These are phyloP conservation scores for Fusarium transvaalense DNA, from an alignment of 2,329 filamentous ascomycete species.

Conservation along the genomic window DNA sequence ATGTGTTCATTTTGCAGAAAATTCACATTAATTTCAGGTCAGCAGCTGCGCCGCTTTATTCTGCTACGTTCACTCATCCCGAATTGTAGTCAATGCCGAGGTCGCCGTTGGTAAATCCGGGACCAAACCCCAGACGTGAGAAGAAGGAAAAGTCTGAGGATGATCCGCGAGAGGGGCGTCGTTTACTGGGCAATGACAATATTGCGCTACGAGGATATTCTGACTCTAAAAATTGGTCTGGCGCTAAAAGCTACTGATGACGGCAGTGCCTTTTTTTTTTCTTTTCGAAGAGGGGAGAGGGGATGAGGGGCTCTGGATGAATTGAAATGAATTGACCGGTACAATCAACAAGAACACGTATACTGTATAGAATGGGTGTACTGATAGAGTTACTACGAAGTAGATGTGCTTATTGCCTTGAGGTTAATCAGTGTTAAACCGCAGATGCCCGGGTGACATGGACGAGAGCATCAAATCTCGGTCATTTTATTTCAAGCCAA, in stretches of 20 bases:
- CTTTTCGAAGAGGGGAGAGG: slow-evolving; percentile 18
- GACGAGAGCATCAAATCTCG: slow-evolving; percentile 8
- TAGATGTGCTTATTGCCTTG: not conserved
- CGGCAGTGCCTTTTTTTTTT: slow-evolving; percentile 42
- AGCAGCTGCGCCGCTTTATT: slow-evolving; percentile 16
- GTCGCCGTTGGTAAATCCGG: slow-evolving; percentile 35
- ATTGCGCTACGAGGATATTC: slow-evolving; percentile 29
- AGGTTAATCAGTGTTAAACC: not conserved
- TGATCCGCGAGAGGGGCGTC: slow-evolving; percentile 35
- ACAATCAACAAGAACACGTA: not conserved
- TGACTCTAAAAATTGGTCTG: slow-evolving; percentile 42
- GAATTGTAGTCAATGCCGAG: slow-evolving; percentile 39
- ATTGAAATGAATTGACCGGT: not conserved
- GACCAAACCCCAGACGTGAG: slow-evolving; percentile 2
- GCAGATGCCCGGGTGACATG: not conserved
- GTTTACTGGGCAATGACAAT: slow-evolving; percentile 36
- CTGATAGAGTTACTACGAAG: not conserved
- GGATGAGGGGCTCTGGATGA: slow-evolving; percentile 33
- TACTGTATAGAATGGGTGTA: not conserved
- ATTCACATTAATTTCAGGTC: slow-evolving; percentile 18
- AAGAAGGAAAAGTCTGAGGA: slow-evolving; percentile 27
- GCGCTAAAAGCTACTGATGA: slow-evolving; percentile 45
- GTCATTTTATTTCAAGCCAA: not conserved
- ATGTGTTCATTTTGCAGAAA: slow-evolving; percentile 37
- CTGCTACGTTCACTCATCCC: not conserved